These are phyloP conservation scores for Phaseolus coccineus DNA, from an alignment of 331 rosid species.

Conservation along the genomic window DNA sequence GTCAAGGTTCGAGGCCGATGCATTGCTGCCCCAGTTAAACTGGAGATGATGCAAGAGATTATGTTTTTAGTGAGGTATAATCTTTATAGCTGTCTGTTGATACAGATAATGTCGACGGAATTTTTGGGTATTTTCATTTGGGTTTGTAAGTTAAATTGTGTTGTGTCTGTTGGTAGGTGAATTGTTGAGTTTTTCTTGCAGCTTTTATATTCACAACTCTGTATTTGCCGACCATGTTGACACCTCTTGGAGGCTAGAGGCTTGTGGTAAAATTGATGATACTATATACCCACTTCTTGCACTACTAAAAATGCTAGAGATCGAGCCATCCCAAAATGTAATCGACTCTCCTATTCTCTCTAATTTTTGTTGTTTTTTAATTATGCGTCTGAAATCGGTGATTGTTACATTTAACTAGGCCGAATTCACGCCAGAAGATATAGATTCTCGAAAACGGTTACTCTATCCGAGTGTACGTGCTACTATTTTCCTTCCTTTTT, in stretches of 20 bases:
- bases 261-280: slow-evolving; percentile 54
- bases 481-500: background rate
- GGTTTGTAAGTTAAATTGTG: background rate
- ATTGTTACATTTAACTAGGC: slow-evolving; percentile 61
- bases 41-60: slow-evolving; percentile 77
- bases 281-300: slow-evolving; percentile 68
- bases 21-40: slow-evolving; percentile 63
- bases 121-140: background rate
- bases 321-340: slow-evolving; percentile 73
- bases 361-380: background rate
- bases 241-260: slow-evolving; percentile 75
- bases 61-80: slow-evolving; percentile 69
- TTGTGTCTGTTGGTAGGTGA: slow-evolving; percentile 1
- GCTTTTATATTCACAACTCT: slow-evolving; percentile 71
- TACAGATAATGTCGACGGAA: background rate
- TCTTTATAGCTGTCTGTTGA: background rate
- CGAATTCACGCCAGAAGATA: slow-evolving; percentile 79
- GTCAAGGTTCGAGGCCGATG: slow-evolving; percentile 73
- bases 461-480: slow-evolving; percentile 62
- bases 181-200: slow-evolving; percentile 40
- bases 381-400: slow-evolving; percentile 12
- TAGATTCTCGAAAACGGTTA: slow-evolving; percentile 73
- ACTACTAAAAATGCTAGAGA: slow-evolving; percentile 66
- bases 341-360: background rate
- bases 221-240: slow-evolving; percentile 52